These are phyloP conservation scores for Alternaria arbusti DNA, from an alignment of 2,329 filamentous ascomycete genomes.

Conservation along the genomic window DNA sequence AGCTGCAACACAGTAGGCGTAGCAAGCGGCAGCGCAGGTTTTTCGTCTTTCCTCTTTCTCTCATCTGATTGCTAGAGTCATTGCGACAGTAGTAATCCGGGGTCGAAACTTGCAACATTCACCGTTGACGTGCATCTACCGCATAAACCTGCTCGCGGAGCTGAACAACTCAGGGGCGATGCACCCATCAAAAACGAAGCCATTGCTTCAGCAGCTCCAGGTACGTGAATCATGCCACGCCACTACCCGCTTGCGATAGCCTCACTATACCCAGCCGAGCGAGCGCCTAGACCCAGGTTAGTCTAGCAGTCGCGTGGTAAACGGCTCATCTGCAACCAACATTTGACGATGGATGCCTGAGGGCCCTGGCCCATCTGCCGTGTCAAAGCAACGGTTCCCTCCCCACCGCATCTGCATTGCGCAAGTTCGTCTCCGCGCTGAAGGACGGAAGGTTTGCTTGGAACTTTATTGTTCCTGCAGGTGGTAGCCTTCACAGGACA, in stretches of 20 bases:
- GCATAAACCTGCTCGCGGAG: constrained; percentile 1
- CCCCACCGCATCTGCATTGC: constrained; percentile 10
- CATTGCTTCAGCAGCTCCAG: constrained; percentile 9
- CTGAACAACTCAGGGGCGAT: constrained; percentile 5
- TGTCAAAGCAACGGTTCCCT: constrained; percentile 5
- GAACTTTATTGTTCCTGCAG: neutral
- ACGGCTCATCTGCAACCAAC: neutral
- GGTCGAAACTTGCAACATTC: neutral
- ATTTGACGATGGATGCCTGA: neutral
- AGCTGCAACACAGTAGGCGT: neutral
- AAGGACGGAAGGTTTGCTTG: constrained; percentile 15
- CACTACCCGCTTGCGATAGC: neutral
- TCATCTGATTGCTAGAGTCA: neutral
- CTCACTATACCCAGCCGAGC: neutral
- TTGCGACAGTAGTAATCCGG: neutral
- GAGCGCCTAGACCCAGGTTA: neutral
- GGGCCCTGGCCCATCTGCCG: neutral
- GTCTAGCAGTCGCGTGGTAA: constrained; percentile 5
- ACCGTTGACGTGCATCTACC: neutral
- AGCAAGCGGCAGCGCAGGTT: neutral
- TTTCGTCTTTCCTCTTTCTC: neutral
- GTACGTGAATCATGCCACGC: constrained; percentile 14
- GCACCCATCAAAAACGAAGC: constrained; percentile 3
- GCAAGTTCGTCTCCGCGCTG: constrained; percentile 14
- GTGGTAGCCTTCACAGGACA: constrained; percentile 1